Conservation (phyloP, 176 grass and related monocot genomes). For the barley (Hordeum vulgare) region MorexV3_pseudomolecules_assembly NC_058522.1:434563537-434564036, state of each 20-base stretch:
- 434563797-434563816: constrained; percentile 79
- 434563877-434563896: constrained; percentile 72
- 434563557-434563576: neutral
- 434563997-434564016: neutral
- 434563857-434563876: constrained; percentile 80
- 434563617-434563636: constrained; percentile 51
- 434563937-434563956: neutral
- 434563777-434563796: constrained; percentile 80
- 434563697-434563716: constrained; percentile 49
- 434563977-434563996: neutral
- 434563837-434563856: constrained; percentile 81
- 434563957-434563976: neutral
- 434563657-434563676: constrained; percentile 61
- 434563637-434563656: constrained; percentile 72
- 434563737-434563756: constrained; percentile 49
- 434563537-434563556: constrained; percentile 1
- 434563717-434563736: constrained; percentile 55
- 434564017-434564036: neutral
- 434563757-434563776: constrained; percentile 67
- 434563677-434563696: constrained; percentile 81
- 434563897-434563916: constrained; percentile 26
- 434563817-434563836: constrained; percentile 63
- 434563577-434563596: neutral
- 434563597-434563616: constrained; percentile 39
- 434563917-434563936: neutral